These are phyloP conservation scores for Arxiozyma telluris DNA, from an alignment of 1,139 yeast species.

Conservation along the genomic window DNA sequence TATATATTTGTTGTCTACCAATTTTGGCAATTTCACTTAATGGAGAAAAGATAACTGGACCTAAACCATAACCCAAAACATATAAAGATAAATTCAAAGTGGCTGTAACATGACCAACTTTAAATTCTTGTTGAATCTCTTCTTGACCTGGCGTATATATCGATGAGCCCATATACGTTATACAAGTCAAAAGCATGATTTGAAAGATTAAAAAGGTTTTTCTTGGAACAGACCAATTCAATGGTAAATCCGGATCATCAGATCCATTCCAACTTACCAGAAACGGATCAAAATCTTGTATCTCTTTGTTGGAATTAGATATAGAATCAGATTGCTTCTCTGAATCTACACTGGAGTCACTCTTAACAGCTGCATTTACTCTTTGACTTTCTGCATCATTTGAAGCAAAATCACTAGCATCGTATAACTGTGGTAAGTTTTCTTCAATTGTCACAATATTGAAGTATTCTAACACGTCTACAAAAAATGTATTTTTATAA, in stretches of 20 bases:
- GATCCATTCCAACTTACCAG: conserved; percentile 30
- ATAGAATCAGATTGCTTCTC: neutral
- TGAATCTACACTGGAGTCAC: neutral
- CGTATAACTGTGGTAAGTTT: neutral
- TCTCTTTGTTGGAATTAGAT: neutral
- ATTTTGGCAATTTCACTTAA: conserved; percentile 42
- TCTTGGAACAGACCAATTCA: conserved; percentile 41
- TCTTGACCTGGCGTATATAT: conserved; percentile 47
- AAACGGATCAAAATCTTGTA: conserved; percentile 36
- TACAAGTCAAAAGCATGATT: conserved; percentile 40
- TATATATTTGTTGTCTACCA: conserved; percentile 50
- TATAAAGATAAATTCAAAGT: conserved; percentile 16
- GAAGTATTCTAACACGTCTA: conserved; percentile 4
- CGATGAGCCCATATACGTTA: conserved; percentile 55
- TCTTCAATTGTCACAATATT: conserved; percentile 22
- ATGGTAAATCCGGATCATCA: conserved; percentile 51
- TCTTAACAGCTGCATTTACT: neutral
- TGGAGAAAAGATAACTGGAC: conserved; percentile 49
- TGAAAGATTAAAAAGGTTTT: conserved; percentile 36
- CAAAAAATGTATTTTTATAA: conserved; percentile 7
- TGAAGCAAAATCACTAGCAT: neutral
- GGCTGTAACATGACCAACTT: conserved; percentile 19
- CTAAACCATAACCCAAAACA: conserved; percentile 49
- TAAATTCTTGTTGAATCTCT: conserved; percentile 12
- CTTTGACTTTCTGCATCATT: neutral